Evolutionary conservation across 495 filamentous ascomycete species (phyloP).

Genomic region (Trichoderma reesei): DNA sequence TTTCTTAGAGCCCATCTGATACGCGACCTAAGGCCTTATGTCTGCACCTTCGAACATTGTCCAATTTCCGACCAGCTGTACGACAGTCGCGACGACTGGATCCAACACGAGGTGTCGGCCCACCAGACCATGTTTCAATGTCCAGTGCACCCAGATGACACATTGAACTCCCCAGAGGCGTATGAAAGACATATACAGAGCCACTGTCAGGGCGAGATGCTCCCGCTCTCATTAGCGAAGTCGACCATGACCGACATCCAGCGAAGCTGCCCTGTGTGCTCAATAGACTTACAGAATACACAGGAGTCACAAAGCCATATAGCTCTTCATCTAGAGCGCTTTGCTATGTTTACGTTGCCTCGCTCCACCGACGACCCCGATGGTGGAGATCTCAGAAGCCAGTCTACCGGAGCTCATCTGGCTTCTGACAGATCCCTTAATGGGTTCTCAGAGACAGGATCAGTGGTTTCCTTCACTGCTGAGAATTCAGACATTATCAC

Average conservation of each 20-base stretch:
- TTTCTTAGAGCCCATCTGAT: constrained; percentile 14
- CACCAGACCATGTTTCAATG: constrained; percentile 3
- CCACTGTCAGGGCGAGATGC: not conserved
- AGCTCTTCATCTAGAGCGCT: constrained; percentile 9
- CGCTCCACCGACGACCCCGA: not conserved
- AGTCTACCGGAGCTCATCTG: not conserved
- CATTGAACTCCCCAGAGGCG: not conserved
- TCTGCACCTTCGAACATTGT: constrained; percentile 22
- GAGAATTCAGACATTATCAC: too few relatives aligned
- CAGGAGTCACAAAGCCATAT: constrained; percentile 10
- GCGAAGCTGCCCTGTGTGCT: constrained; percentile 9
- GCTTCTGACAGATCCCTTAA: not conserved
- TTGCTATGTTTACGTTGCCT: constrained; percentile 12
- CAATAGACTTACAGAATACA: not conserved
- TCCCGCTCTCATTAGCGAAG: not conserved
- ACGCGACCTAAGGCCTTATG: constrained; percentile 21
- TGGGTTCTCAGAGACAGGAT: not conserved
- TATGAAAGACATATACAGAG: not conserved
- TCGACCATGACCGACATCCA: not conserved
- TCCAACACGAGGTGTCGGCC: constrained; percentile 16
- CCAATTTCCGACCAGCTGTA: constrained; percentile 16
- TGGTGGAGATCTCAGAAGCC: not conserved
- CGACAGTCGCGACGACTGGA: constrained; percentile 21
- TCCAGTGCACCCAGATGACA: not conserved
- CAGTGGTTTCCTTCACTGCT: too few relatives aligned